A percentile compares a stretch with the other conserved stretches of the same genome.
These are phyloP conservation scores for Fistulina hepatica DNA, from an alignment of 1,284 basidiomycete genomes.

Conservation along the genomic window DNA sequence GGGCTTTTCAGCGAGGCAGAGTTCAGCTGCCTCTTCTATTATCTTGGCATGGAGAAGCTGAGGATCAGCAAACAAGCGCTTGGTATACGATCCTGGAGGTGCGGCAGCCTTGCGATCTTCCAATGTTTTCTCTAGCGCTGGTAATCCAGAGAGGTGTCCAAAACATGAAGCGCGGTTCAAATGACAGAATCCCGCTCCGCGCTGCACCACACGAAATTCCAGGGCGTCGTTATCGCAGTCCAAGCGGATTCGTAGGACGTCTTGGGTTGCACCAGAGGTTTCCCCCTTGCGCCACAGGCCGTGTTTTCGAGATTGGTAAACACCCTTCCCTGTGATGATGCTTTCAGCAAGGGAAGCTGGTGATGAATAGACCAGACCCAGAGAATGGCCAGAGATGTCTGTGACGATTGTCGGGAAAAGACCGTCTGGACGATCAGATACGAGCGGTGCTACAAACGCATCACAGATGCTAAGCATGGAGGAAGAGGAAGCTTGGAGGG, in stretches of 20 bases:
- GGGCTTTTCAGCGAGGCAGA: constrained; percentile 74
- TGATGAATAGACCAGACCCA: constrained; percentile 98
- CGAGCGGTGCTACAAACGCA: constrained; percentile 73
- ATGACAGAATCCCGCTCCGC: constrained; percentile 92
- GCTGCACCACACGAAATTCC: constrained; percentile 88
- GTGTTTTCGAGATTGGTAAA: constrained; percentile 95
- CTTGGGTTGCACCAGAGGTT: constrained; percentile 90
- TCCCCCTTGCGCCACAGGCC: constrained; percentile 97
- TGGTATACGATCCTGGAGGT: constrained; percentile 89
- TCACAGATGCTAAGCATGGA: constrained; percentile 69
- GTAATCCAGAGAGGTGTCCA: constrained; percentile 64
- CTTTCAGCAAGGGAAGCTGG: constrained; percentile 77
- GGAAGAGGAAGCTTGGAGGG: constrained; percentile 41
- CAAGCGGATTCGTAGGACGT: constrained; percentile 70
- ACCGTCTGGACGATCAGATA: constrained; percentile 85
- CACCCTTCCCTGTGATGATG: constrained; percentile 81
- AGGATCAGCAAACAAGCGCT: constrained; percentile 76
- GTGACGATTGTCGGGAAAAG: constrained; percentile 89
- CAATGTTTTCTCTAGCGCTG: constrained; percentile 78
- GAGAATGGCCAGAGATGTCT: constrained; percentile 61
- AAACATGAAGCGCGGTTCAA: constrained; percentile 83
- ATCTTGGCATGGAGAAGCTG: constrained; percentile 85
- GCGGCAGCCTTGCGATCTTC: constrained; percentile 63
- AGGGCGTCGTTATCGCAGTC: constrained; percentile 95
- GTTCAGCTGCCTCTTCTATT: constrained; percentile 96